Base-by-base conservation (phyloP, 129 eudicot genomes). In the Tanacetum coccineum region DNA sequence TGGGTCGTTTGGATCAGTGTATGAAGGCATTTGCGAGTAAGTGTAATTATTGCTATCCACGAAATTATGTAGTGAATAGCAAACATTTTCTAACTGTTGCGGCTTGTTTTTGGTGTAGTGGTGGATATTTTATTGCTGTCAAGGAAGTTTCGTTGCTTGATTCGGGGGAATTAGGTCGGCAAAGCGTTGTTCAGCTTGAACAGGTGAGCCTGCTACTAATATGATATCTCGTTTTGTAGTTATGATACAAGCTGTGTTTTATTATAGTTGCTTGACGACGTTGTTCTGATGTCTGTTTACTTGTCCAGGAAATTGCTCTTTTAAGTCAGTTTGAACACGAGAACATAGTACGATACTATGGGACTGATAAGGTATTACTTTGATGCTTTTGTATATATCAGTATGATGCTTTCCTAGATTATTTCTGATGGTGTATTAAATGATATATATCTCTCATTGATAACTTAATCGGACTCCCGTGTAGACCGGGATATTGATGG, bases 121-220 rank as follows among this genome's bases (percentile, higher is more conserved):
- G 74, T 78, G 98, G 98, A 52, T 79, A 80, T 79, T 92, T 92
- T 80, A 83, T 92, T 62, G 98, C 98, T 62, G 85, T 88, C 59
- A 92, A 92, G 81, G 98, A 92, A 74, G 98, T 92, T 59, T 92
- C 98, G 50, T 81, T 92, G 76, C 95, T 88, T 58, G 95, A 92
- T 73, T 95, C 86, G 82, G 96, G 95, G 55, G 88, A 74, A 13
- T 84, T 55, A 48, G 98, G 89, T 71, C 86, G 83, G 76, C 95
- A 92, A 82, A 79, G 89, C 6, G 84, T 92, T 66, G 28, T 13
- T 51, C 95, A 88, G 64, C 91, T 92, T 58, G 91, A 92, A 72
- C 95, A 92, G 95, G 98, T 87, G 5, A 65, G 73, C 42, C 39
- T 30, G 6, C 39, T 30, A 30, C 0, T 4, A 30, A 4, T 30